Evolutionary conservation across 768 basidiomycete genomes (phyloP).

Genomic region (Leccinum uliginosum): DNA sequence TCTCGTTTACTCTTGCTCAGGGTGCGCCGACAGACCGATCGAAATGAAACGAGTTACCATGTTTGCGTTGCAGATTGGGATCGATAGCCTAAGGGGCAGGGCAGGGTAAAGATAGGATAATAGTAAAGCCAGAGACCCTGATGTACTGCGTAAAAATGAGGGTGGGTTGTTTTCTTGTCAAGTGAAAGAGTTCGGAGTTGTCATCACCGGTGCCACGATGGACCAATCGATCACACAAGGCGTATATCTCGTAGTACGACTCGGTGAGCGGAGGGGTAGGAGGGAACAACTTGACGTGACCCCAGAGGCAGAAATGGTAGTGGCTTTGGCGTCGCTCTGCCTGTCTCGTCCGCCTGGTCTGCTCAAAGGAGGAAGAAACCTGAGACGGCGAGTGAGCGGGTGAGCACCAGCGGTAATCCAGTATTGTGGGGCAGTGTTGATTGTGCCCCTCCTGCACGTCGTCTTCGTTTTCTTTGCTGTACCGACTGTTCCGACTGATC

Average conservation of each 20-base stretch:
- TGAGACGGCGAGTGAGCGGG: neutral
- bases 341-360: neutral
- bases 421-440: neutral
- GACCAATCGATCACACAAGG: neutral
- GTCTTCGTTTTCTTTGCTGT: neutral
- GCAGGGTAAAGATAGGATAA: no score
- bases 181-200: neutral
- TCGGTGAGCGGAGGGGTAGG: neutral
- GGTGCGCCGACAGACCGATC: neutral
- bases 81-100: neutral
- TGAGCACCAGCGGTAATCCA: neutral
- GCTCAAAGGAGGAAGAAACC: neutral
- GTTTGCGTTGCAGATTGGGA: neutral
- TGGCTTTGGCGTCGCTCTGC: neutral
- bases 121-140: no score
- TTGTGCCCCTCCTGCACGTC: neutral
- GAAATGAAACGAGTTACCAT: neutral
- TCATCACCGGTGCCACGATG: neutral
- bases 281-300: neutral
- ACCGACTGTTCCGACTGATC: neutral
- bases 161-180: neutral
- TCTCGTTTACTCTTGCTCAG: neutral
- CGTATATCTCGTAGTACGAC: neutral
- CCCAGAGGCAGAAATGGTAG: no score
- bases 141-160: no score